Evolutionary conservation across 768 basidiomycete genomes (phyloP), one percentile per base, ranked within the genome.

Genomic region (Calocybe gangraenosa): DNA sequence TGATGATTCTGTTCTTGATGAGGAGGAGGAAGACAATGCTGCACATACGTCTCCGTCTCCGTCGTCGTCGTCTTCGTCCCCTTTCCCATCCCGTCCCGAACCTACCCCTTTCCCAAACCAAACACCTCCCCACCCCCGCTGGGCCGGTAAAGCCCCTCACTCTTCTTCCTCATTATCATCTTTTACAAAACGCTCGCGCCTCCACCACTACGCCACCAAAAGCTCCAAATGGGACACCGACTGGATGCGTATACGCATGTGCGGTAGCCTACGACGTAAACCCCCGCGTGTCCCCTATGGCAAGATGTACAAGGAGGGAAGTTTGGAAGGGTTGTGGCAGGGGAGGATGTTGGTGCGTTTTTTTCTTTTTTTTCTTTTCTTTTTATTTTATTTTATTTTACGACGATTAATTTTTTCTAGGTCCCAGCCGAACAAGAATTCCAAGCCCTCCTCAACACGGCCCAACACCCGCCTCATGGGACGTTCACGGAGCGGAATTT

Each of bases 311-410:
- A 66, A 65, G 1, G 70, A 68, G 7, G 78, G 81, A 10, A 55
- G 65, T 3, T 57, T 82, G 41, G 61, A 59, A 25, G 81, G 81
- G 1, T 65, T 76, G 7, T 82, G 76, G 77, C 69, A 77, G 46
- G 82, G 82, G 3, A 65, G 75, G 7, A 71, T 81, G 68, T 51
- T 78, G 37, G 80, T 82, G 36, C 38, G 77, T 71, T 3, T n/a
- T 17, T 22, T 40, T 30, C 17, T 6, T 8, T 20, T 20, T 21
- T 44, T 41, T 42, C 25, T 33, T 28, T 14, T 36, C 30, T 38
- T 47, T 43, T 37, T 40, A 23, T 21, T 42, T 23, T 21, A 40
- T 9, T 31, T 38, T 13, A 50, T 9, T 37, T 22, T 20, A 19
- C 25, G 34, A n/a, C 38, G 37, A 7, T 23, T 14, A 8, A 15